Conservation (phyloP, 441 rosid species). For the Geranium incanum region DNA sequence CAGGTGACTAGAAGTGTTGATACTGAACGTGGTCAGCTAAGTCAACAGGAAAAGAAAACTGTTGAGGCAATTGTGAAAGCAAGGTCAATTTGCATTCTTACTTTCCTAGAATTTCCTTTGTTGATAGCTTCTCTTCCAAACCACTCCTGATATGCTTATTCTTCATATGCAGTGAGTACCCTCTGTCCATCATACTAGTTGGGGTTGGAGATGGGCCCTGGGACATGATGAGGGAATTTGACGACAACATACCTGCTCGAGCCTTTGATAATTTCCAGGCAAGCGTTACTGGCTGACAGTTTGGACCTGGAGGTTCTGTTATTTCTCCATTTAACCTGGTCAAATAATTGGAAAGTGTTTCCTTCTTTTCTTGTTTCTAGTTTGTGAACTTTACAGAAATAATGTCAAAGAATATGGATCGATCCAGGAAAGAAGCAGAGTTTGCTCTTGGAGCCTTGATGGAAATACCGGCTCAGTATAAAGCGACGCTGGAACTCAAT, state of each 20-base stretch:
- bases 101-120: neutral
- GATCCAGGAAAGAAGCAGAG: conserved; percentile 63
- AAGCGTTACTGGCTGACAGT: conserved; percentile 6
- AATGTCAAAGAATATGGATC: conserved; percentile 55
- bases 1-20: conserved; percentile 93
- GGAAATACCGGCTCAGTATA: conserved; percentile 92
- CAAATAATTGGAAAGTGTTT: neutral
- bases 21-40: conserved; percentile 48
- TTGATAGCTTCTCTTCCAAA: conserved; percentile 9
- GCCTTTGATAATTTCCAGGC: conserved; percentile 92
- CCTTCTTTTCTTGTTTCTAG: conserved; percentile 31
- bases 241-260: conserved; percentile 85
- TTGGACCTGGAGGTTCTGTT: neutral
- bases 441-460: conserved; percentile 85
- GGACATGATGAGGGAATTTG: conserved; percentile 95
- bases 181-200: conserved; percentile 79
- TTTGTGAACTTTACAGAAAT: conserved; percentile 88
- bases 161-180: conserved; percentile 52
- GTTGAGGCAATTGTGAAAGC: conserved; percentile 86
- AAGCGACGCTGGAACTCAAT: conserved; percentile 73
- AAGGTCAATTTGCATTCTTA: conserved; percentile 37
- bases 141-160: conserved; percentile 18
- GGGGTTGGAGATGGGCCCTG: conserved; percentile 51
- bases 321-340: neutral
- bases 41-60: conserved; percentile 81